Conservation (phyloP, 1,284 basidiomycete species). For the Takashimella koratensis region DNA sequence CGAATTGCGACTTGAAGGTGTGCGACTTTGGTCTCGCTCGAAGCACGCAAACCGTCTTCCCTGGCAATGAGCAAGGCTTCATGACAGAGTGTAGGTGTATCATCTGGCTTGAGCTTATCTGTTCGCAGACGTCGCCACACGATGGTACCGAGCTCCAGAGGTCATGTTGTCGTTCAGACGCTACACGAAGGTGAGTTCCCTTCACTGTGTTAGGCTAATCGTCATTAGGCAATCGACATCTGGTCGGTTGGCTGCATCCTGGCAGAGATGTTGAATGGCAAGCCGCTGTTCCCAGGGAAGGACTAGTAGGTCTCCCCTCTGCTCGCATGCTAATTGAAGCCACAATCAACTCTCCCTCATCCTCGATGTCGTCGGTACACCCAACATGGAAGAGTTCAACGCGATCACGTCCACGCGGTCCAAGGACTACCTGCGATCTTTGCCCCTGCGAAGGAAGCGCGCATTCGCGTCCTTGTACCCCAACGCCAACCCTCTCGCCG, state of each 20-base stretch:
- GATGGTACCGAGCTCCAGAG: conserved; percentile 87
- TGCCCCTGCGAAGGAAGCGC: conserved; percentile 80
- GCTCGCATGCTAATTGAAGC: conserved; percentile 29
- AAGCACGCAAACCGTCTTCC: conserved; percentile 77
- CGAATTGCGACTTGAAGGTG: conserved; percentile 93
- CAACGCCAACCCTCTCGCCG: conserved; percentile 74
- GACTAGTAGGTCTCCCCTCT: conserved; percentile 61
- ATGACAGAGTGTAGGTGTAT: conserved; percentile 61
- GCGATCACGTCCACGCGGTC: conserved; percentile 80
- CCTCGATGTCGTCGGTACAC: conserved; percentile 87
- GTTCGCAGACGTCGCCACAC: conserved; percentile 90
- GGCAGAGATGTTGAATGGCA: conserved; percentile 91
- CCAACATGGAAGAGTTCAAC: conserved; percentile 85
- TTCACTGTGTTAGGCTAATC: conserved; percentile 2
- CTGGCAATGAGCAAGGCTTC: conserved; percentile 76
- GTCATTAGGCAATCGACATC: conserved; percentile 71
- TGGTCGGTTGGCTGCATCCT: conserved; percentile 98
- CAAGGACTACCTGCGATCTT: conserved; percentile 80
- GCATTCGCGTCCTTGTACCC: conserved; percentile 78
- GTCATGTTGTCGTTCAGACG: conserved; percentile 97
- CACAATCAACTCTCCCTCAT: conserved; percentile 91
- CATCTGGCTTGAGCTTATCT: conserved; percentile 46
- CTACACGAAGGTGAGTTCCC: conserved; percentile 71
- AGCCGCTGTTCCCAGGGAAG: conserved; percentile 91
- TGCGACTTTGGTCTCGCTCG: conserved; percentile 90